Percentiles rank a stretch among this genome's conserved stretches.
Evolutionary conservation across 139 green algal species (phyloP).

Genomic region (Tetraselmis chui): DNA sequence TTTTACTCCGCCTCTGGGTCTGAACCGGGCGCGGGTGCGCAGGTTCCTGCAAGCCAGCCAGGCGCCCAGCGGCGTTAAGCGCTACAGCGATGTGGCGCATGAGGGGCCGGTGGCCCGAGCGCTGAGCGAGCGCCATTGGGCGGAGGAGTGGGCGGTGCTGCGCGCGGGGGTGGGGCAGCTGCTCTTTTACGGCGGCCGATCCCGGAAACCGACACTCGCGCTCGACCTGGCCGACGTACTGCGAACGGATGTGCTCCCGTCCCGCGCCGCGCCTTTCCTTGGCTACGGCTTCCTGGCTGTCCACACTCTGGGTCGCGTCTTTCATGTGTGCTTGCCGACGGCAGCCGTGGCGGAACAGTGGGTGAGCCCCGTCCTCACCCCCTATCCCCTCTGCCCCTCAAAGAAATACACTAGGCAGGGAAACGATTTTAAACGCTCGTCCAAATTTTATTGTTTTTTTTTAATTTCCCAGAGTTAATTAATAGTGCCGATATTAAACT

Average conservation of each 20-base stretch:
- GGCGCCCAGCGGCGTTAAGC: not conserved
- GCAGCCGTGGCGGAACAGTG: not conserved
- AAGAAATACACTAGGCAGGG: no score
- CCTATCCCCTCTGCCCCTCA: no score
- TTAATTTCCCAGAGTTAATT: no score
- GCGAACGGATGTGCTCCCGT: not conserved
- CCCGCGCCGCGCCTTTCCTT: not conserved
- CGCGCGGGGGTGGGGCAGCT: not conserved
- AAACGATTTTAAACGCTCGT: no score
- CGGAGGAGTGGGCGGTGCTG: not conserved
- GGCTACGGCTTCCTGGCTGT: not conserved
- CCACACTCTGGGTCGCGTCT: not conserved
- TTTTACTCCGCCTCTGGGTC: no score
- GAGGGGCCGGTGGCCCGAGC: not conserved
- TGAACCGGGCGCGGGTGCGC: not conserved
- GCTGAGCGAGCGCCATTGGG: not conserved
- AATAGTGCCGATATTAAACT: no score
- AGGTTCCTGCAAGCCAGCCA: not conserved
- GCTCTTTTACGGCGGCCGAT: not conserved
- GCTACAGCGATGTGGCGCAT: not conserved
- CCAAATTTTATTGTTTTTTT: no score
- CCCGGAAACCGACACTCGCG: not conserved
- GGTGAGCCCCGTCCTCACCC: not conserved
- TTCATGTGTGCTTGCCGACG: not conserved
- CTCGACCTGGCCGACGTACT: not conserved